phyloP scores from a whole-genome alignment of 768 basidiomycete genomes.

The Suillus tomentosus region DNA sequence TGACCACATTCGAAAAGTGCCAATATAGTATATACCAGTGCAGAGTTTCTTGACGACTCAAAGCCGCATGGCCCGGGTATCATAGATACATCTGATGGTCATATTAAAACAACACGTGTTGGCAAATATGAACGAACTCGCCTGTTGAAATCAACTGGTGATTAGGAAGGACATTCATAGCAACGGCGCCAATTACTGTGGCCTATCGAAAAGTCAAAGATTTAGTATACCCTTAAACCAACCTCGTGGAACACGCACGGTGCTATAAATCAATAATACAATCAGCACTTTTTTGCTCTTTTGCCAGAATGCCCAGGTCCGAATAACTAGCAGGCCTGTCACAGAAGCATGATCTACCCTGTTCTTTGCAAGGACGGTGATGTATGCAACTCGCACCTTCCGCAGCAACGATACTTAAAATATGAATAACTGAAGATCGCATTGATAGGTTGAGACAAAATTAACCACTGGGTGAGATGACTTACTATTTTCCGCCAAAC shows the following conservation, averaged over 20 bases:
- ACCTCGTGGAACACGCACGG: slow-evolving; percentile 6
- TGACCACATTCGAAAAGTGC: neutral
- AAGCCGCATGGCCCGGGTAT: neutral
- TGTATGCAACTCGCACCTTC: slow-evolving; percentile 6
- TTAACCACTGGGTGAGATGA: neutral
- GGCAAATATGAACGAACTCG: neutral
- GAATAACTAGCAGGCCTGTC: slow-evolving; percentile 20
- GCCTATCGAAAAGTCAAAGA: slow-evolving; percentile 6
- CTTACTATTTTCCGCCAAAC: slow-evolving; percentile 15
- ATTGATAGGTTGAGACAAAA: neutral
- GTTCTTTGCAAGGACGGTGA: neutral
- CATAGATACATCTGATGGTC: neutral
- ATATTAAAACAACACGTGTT: neutral
- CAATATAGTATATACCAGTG: slow-evolving; percentile 1
- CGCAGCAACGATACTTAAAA: slow-evolving; percentile 12
- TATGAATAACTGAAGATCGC: slow-evolving; percentile 11
- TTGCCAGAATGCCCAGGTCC: slow-evolving; percentile 26
- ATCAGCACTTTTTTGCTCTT: slow-evolving; percentile 16
- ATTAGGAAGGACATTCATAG: slow-evolving; percentile 10
- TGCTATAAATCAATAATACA: slow-evolving; percentile 17
- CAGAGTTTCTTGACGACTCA: slow-evolving; percentile 4
- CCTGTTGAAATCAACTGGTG: slow-evolving; percentile 14
- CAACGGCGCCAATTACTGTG: slow-evolving; percentile 12
- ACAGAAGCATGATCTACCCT: neutral
- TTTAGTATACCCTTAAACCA: neutral